Percentiles rank a stretch among this genome's conserved stretches.
These are phyloP conservation scores for Talaromyces nanjingensis DNA, from an alignment of 495 filamentous ascomycete species.

Conservation along the genomic window DNA sequence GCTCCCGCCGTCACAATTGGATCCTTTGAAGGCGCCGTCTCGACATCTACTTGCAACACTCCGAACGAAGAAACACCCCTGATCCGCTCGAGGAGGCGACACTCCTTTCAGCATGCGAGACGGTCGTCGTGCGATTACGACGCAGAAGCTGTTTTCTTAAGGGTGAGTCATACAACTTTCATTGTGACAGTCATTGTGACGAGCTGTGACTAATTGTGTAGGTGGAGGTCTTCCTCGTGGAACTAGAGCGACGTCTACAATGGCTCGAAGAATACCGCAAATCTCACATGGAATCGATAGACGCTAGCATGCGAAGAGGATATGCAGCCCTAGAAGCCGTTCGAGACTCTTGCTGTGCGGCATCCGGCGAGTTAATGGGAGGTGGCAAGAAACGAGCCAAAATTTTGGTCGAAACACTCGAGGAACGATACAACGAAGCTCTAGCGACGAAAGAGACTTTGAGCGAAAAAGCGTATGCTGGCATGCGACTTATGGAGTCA, in stretches of 20 bases:
- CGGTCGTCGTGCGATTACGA: slow-evolving; percentile 59
- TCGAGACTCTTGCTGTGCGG: slow-evolving; percentile 75
- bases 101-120: slow-evolving; percentile 57
- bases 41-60: slow-evolving; percentile 24
- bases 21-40: slow-evolving; percentile 27
- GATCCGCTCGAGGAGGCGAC: slow-evolving; percentile 44
- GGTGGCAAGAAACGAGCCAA: slow-evolving; percentile 77
- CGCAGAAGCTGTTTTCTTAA: slow-evolving; percentile 60
- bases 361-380: slow-evolving; percentile 86
- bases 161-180: slow-evolving; percentile 29
- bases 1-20: slow-evolving; percentile 40
- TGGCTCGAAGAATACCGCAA: slow-evolving; percentile 87
- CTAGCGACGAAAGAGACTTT: slow-evolving; percentile 77
- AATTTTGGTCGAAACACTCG: slow-evolving; percentile 90
- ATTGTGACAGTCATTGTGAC: slow-evolving; percentile 10
- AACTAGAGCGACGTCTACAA: slow-evolving; percentile 78
- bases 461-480: slow-evolving; percentile 83
- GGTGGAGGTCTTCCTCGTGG: slow-evolving; percentile 85
- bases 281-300: slow-evolving; percentile 69
- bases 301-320: slow-evolving; percentile 72
- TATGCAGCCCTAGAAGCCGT: slow-evolving; percentile 84
- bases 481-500: slow-evolving; percentile 76
- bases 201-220: slow-evolving; percentile 19
- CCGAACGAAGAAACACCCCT: slow-evolving; percentile 30
- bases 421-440: slow-evolving; percentile 82